Base-by-base conservation (phyloP, 305 asterid genomes). In the Coffea humblotiana region DNA sequence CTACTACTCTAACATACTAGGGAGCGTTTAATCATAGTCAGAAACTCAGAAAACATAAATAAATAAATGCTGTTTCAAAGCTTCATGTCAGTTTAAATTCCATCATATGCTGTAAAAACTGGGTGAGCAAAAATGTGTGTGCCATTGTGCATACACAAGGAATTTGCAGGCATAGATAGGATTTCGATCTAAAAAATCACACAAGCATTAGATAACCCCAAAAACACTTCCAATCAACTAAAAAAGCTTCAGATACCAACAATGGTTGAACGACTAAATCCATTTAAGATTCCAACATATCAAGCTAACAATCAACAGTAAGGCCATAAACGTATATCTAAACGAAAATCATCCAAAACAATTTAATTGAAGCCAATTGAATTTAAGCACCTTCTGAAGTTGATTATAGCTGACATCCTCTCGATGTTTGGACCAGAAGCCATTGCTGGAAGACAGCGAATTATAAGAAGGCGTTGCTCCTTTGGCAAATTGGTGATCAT, bases 351-450 rank as follows among this genome's bases (percentile, higher is more conserved):
- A 35, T 66, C 71, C 70, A 79, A 78, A 66, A 29, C 43, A 27
- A 67, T 75, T 86, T 63, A 75, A 74, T 52, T 25, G 18, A 75
- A 45, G 29, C 63, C 32, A 21, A 70, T 70, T 37, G 67, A 74
- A 43, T 71, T 79, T 14, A 37, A 74, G 81, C 90, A 94, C 97
- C 99, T 96, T 92, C 90, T 94, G 93, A 64, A 96, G 93, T 93
- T 91, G 97, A 66, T 86, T 90, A 85, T 80, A 85, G 92, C 91
- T 88, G 82, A 94, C 80, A 78, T 88, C 97, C 68, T 88, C 93
- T 14, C 88, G 85, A 58, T 91, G 94, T 80, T 90, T 89, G 37
- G 97, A 91, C 97, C 99, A 94, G 88, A 94, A 91, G 32, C 91
- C 94, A 86, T 90, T 86, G 82, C 86, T 80, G 78, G 91, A 80